These are phyloP conservation scores for Biancaea sappan DNA, from an alignment of 306 rosid species.

Conservation along the genomic window DNA sequence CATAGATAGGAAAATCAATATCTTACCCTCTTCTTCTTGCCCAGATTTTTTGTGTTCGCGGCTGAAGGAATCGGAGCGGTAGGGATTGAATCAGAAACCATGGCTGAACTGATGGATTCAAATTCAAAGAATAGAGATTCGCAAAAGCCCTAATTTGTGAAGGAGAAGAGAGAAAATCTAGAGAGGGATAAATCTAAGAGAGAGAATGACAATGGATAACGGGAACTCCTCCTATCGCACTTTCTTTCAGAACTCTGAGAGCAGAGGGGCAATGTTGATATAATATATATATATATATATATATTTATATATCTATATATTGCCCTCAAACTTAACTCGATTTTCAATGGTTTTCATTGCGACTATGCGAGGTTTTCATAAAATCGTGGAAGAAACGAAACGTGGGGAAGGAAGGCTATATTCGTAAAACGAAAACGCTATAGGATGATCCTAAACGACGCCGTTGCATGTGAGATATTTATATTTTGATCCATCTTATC, in stretches of 20 bases:
- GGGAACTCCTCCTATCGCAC: slow-evolving; percentile 67
- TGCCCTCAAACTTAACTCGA: slow-evolving; percentile 23
- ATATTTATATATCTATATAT: too few species aligned
- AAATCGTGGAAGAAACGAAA: slow-evolving; percentile 16
- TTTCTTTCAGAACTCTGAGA: slow-evolving; percentile 21
- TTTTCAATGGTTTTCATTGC: background rate
- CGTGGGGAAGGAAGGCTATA: slow-evolving; percentile 3
- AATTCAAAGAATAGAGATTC: slow-evolving; percentile 38
- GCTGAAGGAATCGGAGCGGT: slow-evolving; percentile 67
- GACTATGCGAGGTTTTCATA: background rate
- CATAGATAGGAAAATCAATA: background rate
- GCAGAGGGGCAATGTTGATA: slow-evolving; percentile 26
- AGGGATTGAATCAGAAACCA: slow-evolving; percentile 82
- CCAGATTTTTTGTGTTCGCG: slow-evolving; percentile 65
- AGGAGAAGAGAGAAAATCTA: slow-evolving; percentile 38
- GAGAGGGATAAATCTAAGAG: slow-evolving; percentile 34
- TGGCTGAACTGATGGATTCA: slow-evolving; percentile 47
- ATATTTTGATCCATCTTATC: too few species aligned
- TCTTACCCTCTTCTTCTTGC: slow-evolving; percentile 94
- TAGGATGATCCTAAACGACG: background rate
- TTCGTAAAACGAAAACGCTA: background rate
- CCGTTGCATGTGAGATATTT: too few species aligned
- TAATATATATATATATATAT: slow-evolving; percentile 42
- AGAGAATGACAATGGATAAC: slow-evolving; percentile 61
- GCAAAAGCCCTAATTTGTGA: slow-evolving; percentile 63